A percentile compares a stretch with the other conserved stretches of the same genome.
phyloP scores from a whole-genome alignment of 129 eudicot genomes.

The Glebionis coronaria region DNA sequence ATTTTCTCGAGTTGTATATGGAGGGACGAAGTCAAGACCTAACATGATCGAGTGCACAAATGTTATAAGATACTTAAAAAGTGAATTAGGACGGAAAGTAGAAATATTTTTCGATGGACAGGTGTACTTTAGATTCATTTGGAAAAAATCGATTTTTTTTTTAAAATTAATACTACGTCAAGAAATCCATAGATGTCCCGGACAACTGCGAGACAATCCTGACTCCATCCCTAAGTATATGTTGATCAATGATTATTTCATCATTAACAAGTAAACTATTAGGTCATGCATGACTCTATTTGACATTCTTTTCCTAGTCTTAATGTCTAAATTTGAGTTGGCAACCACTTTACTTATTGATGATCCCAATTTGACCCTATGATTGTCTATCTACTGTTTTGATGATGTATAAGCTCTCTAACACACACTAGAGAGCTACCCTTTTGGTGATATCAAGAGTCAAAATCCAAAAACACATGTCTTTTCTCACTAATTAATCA shows the following conservation, averaged over 20 bases:
- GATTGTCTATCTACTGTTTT: slow-evolving; percentile 26
- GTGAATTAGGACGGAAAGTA: too few species aligned
- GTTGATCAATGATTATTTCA: not conserved
- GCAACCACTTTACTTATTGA: slow-evolving; percentile 35
- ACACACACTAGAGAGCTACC: slow-evolving; percentile 13
- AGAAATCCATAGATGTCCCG: too few species aligned
- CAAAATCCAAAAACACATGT: slow-evolving; percentile 21
- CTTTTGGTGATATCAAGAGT: slow-evolving; percentile 30
- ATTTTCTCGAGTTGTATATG: not conserved
- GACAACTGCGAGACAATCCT: too few species aligned
- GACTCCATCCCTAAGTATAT: too few species aligned
- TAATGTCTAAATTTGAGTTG: slow-evolving; percentile 26
- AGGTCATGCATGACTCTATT: slow-evolving; percentile 23
- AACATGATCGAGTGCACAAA: too few species aligned
- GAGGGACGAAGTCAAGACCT: too few species aligned
- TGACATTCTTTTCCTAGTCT: slow-evolving; percentile 15
- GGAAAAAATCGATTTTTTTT: too few species aligned
- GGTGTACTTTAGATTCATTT: too few species aligned
- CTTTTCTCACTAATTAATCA: slow-evolving; percentile 14
- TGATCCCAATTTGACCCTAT: slow-evolving; percentile 29
- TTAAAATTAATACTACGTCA: too few species aligned
- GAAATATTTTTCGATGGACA: too few species aligned
- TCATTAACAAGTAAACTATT: not conserved
- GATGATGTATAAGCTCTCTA: slow-evolving; percentile 20
- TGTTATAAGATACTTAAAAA: too few species aligned